Percentiles rank a stretch among this genome's conserved stretches.
Evolutionary conservation across 331 rosid species (phyloP).

Genomic region (Phaseolus coccineus): DNA sequence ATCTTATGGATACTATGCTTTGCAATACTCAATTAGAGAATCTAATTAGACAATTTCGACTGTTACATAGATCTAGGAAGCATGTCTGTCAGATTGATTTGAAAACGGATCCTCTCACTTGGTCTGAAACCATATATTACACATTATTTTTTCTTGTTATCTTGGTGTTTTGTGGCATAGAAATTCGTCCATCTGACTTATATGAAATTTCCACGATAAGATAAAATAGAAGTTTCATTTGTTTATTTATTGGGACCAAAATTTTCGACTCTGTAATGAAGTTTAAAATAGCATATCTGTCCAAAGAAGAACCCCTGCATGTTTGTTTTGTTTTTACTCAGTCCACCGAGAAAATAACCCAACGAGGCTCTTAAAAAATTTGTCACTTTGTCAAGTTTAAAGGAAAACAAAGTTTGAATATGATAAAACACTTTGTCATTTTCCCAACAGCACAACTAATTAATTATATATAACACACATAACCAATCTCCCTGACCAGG

Average conservation of each 20-base stretch:
- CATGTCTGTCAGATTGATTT: constrained; percentile 74
- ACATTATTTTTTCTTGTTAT: constrained; percentile 24
- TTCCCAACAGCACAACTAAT: not conserved
- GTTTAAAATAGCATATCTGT: constrained; percentile 49
- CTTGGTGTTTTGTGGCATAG: constrained; percentile 51
- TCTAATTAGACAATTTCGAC: constrained; percentile 37
- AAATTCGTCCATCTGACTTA: constrained; percentile 48
- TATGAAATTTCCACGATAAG: constrained; percentile 55
- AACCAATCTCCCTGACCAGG: constrained; percentile 23
- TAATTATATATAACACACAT: not conserved
- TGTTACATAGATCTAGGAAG: constrained; percentile 56
- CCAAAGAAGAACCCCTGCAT: constrained; percentile 56
- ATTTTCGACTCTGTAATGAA: constrained; percentile 42
- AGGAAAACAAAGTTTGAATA: constrained; percentile 20
- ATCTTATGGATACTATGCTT: constrained; percentile 47
- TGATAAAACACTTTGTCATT: constrained; percentile 30
- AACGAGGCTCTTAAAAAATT: not conserved
- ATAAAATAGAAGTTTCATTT: constrained; percentile 82
- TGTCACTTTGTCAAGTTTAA: not conserved
- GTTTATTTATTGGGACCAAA: constrained; percentile 58
- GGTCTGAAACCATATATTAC: constrained; percentile 34
- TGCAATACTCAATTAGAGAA: constrained; percentile 50
- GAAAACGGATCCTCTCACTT: constrained; percentile 43
- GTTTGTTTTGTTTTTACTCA: constrained; percentile 47
- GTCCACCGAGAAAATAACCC: constrained; percentile 46